Evolutionary conservation across 2,329 filamentous ascomycete genomes (phyloP).

Genomic region (Alternaria consortialis): DNA sequence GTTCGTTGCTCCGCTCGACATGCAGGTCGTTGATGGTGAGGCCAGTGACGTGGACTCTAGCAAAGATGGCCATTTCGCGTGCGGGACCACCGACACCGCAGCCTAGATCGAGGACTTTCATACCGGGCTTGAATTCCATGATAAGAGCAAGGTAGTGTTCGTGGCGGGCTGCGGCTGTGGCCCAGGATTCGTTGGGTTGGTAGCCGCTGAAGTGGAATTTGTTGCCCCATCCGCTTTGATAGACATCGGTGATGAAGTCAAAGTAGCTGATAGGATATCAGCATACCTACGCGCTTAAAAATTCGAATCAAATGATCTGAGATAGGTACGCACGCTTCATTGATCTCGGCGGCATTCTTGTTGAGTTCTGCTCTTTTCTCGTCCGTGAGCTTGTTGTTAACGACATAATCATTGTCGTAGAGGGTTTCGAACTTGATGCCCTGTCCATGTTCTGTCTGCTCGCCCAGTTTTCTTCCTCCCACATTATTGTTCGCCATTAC

Average conservation of each 20-base stretch:
- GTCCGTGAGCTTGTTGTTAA: neutral
- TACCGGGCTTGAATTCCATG: neutral
- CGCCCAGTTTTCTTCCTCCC: neutral
- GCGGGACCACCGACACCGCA: neutral
- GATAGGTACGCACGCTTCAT: neutral
- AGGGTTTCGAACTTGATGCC: neutral
- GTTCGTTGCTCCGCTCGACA: neutral
- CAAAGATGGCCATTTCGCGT: neutral
- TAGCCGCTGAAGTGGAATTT: neutral
- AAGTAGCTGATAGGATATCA: neutral
- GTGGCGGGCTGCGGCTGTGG: neutral
- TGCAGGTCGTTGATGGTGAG: neutral
- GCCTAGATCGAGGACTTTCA: neutral
- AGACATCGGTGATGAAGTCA: neutral
- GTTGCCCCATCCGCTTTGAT: neutral
- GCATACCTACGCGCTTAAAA: neutral
- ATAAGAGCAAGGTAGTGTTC: neutral
- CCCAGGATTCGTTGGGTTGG: neutral
- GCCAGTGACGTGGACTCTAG: neutral
- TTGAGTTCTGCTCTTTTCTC: neutral
- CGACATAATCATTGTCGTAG: neutral
- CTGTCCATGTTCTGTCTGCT: neutral
- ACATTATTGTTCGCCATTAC: neutral
- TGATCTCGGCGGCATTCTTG: neutral
- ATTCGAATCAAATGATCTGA: neutral